A percentile compares a stretch with the other conserved stretches of the same genome.
These are phyloP conservation scores for Cutaneotrichosporon mucoides DNA, from an alignment of 1,284 basidiomycete species.

Conservation along the genomic window DNA sequence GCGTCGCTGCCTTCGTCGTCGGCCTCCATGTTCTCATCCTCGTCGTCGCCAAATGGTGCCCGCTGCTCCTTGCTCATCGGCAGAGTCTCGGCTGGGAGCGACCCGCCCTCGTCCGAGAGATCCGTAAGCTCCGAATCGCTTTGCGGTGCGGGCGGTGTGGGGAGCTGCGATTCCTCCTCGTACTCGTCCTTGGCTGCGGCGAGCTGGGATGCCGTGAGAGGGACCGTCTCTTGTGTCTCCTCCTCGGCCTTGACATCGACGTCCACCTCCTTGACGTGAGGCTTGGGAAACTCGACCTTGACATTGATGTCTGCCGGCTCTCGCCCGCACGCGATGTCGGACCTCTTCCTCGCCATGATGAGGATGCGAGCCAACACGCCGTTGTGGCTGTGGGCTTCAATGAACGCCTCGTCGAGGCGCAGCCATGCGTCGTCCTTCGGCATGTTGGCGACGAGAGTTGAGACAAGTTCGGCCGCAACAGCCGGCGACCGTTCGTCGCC, in stretches of 20 bases:
- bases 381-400: not conserved
- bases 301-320: not conserved
- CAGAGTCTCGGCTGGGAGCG: no score
- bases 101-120: not conserved
- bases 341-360: not conserved
- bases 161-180: no score
- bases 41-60: no score
- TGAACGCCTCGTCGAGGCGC: not conserved
- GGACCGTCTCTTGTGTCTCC: not conserved
- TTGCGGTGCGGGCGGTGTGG: no score
- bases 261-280: not conserved
- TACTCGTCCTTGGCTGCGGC: no score
- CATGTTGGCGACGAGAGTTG: not conserved
- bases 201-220: no score
- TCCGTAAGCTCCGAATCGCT: not conserved
- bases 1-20: no score
- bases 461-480: slow-evolving; percentile 4
- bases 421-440: not conserved
- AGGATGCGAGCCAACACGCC: not conserved
- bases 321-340: not conserved
- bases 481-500: not conserved
- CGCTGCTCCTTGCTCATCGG: no score
- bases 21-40: not conserved
- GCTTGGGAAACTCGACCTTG: not conserved
- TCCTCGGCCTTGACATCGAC: not conserved